Base-by-base conservation (phyloP, 2,329 filamentous ascomycete genomes). In the Penicillium sp. region DNA sequence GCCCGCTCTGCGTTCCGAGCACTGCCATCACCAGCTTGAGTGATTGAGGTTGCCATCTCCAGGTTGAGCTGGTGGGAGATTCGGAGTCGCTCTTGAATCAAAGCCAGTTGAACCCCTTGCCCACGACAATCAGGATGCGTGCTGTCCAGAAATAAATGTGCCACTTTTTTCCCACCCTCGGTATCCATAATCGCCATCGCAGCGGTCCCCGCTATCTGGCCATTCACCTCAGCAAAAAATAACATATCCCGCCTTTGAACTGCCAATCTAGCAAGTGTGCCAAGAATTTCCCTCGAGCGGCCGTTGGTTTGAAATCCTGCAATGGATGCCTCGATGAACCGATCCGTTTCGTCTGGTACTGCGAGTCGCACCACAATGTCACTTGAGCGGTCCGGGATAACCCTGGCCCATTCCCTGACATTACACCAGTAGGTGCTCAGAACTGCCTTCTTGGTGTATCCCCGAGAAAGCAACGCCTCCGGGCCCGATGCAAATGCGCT, bases 221-320 rank as follows among this genome's bases (percentile, higher is more conserved):
- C 47, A 22, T 55, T 19, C 21, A 56, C 44, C 26, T 39, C 27
- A 6, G 52, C 53, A 10, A 56, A n/a, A 52, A 60, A 59, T 11
- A 63, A 29, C 45, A 6, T 19, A 4, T 63, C 58, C 27, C 43
- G 11, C 16, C 55, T 51, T 24, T 26, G 39, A 14, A 53, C 48
- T 31, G 52, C 63, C 26, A 64, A 57, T 19, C 33, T 43, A 16
- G 58, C 57, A 22, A 64, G 47, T 11, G 37, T 29, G 7, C 51
- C 39, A 4, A 64, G 55, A 9, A 64, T 33, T 26, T 57, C 53
- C 10, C n/a, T 47, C 19, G 56, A 44, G 10, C 57, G 60, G 14
- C 60, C 56, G 21, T 56, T 55, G 31, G 49, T 56, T 27, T 48
- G 48, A 52, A 63, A 63, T 39, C 62, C 60, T 14, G 53, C 53